Percentiles rank a stretch among this genome's conserved stretches.
These are phyloP conservation scores for Amylocystis lapponica DNA, from an alignment of 768 basidiomycete species.

Conservation along the genomic window DNA sequence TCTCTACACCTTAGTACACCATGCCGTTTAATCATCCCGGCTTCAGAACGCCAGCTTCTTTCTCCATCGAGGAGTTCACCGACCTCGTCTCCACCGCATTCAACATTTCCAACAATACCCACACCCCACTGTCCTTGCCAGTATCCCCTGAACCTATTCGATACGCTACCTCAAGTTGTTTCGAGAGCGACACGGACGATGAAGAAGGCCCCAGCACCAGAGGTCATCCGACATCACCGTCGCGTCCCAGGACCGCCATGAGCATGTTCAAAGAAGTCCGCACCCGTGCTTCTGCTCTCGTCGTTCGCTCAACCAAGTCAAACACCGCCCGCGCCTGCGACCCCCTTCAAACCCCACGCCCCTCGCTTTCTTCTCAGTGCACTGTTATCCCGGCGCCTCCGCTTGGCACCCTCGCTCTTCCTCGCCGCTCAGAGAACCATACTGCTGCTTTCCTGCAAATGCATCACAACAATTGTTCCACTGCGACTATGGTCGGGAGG, in stretches of 20 bases:
- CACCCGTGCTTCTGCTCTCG: slow-evolving; percentile 22
- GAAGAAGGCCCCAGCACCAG: background rate
- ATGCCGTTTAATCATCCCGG: too few relatives aligned
- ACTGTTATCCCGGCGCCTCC: slow-evolving; percentile 6
- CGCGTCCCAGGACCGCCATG: slow-evolving; percentile 14
- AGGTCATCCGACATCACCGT: slow-evolving; percentile 6
- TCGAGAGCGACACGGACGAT: slow-evolving; percentile 12
- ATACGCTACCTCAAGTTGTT: slow-evolving; percentile 9
- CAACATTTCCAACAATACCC: slow-evolving; percentile 10
- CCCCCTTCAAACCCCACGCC: slow-evolving; percentile 8
- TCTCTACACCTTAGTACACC: too few relatives aligned
- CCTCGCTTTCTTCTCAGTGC: slow-evolving; percentile 10
- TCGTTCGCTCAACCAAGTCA: slow-evolving; percentile 11
- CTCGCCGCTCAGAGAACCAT: slow-evolving; percentile 5
- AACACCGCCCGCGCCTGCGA: slow-evolving; percentile 11
- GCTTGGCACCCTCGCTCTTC: slow-evolving; percentile 3
- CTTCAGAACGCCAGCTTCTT: slow-evolving; percentile 8
- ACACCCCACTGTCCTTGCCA: slow-evolving; percentile 1
- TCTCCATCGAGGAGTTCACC: slow-evolving; percentile 22
- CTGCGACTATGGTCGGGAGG: too few relatives aligned
- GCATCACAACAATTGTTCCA: background rate
- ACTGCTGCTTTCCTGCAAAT: slow-evolving; percentile 3
- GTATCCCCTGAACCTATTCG: too few relatives aligned
- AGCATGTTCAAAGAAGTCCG: slow-evolving; percentile 20
- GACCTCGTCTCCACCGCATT: slow-evolving; percentile 23